Conservation (phyloP, 2,329 filamentous ascomycete genomes). For the Arthrobotrys musiformis region DNA sequence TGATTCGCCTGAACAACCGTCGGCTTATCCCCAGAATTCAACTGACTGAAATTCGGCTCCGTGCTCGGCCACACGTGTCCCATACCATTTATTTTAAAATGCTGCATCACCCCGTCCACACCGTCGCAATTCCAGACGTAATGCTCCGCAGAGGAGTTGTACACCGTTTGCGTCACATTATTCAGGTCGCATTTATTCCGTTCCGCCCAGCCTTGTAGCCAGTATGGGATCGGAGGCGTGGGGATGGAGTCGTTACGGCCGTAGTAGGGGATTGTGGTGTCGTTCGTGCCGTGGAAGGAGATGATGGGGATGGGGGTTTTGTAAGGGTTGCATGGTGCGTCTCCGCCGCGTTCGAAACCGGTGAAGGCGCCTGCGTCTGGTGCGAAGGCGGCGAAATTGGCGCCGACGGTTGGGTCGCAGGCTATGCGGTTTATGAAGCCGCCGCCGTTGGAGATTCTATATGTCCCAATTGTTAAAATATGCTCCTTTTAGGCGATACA, state of each 20-base stretch:
- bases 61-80: constrained; percentile 67
- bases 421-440: constrained; percentile 66
- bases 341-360: constrained; percentile 58
- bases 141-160: constrained; percentile 64
- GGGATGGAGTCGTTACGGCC: constrained; percentile 61
- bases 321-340: constrained; percentile 61
- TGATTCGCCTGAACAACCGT: constrained; percentile 65
- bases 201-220: constrained; percentile 63
- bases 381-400: constrained; percentile 65
- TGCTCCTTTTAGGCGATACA: neutral
- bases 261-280: constrained; percentile 65
- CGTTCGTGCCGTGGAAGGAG: constrained; percentile 67
- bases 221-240: constrained; percentile 38
- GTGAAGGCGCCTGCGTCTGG: constrained; percentile 65
- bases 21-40: constrained; percentile 63
- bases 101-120: constrained; percentile 62
- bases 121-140: constrained; percentile 64
- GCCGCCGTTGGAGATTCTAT: constrained; percentile 65
- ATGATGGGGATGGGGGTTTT: constrained; percentile 65
- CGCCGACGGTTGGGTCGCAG: constrained; percentile 63
- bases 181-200: constrained; percentile 64
- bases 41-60: constrained; percentile 65
- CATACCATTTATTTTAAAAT: constrained; percentile 65
- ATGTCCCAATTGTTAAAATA: neutral
- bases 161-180: constrained; percentile 61